Evolutionary conservation across 345 rosid genomes (phyloP), one percentile per base, ranked within the genome.

Genomic region (Turritis glabra): DNA sequence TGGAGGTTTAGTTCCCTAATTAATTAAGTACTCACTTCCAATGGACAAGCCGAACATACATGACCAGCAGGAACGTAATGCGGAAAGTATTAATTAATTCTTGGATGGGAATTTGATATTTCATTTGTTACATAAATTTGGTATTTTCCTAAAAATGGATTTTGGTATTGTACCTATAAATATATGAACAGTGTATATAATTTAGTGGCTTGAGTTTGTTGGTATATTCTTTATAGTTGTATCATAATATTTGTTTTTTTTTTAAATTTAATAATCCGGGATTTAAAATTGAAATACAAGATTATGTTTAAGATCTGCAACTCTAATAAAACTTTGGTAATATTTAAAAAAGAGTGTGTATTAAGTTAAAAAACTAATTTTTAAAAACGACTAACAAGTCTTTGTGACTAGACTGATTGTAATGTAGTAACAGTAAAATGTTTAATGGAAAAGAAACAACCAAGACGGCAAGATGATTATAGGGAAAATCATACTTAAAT

Each of bases 21-120:
- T 69, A 68, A 68, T 68, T 69, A 68, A 68, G 6, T 69, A 68
- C 50, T 53, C 75, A 51, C 27, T 32, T 41, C 62, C 23, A 76
- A 22, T 68, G 55, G 68, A 50, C 43, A 37, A 30, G 52, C 21
- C 40, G 53, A 12, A 69, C 43, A 56, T 67, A 67, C 18, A 37
- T 61, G 66, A 40, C 25, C 29, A 19, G 19, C 38, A 38, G 19
- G 62, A 67, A 67, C 38, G 10, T 68, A 26, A 54, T 26, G 17
- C 9, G 6, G 41, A 30, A 74, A 74, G 10, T 57, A 21, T 66
- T 21, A 57, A 57, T n/a, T 58, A 57, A 18, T 43, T 29, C 4
- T 62, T 63, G 13, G 23, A 38, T 53, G n/a, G n/a, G 3, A 52
- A 26, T 14, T 37, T 30, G 57, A 43, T 56, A 69, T 14, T 44